These are phyloP conservation scores for Leccinum barrowsii DNA, from an alignment of 768 basidiomycete species.

Conservation along the genomic window DNA sequence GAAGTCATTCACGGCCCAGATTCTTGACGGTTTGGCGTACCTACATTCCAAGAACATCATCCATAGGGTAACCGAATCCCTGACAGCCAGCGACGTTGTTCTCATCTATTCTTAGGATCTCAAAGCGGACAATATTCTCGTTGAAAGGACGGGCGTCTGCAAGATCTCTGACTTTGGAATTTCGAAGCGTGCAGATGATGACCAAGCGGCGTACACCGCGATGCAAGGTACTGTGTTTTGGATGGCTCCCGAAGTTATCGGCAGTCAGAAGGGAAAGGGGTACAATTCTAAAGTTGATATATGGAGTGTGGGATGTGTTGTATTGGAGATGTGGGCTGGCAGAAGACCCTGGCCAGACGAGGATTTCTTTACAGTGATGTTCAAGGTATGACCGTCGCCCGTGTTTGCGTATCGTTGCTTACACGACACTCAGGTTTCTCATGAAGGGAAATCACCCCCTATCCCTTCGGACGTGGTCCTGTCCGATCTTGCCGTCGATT, in stretches of 20 bases:
- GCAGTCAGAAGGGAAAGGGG: constrained; percentile 74
- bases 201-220: constrained; percentile 79
- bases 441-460: constrained; percentile 81
- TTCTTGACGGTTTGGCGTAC: constrained; percentile 87
- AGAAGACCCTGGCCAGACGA: constrained; percentile 90
- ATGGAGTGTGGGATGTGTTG: constrained; percentile 98
- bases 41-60: constrained; percentile 89
- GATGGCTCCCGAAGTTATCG: constrained; percentile 97
- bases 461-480: constrained; percentile 81
- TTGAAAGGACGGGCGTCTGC: constrained; percentile 87
- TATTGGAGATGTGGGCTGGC: constrained; percentile 99
- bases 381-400: constrained; percentile 57
- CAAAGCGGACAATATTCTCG: constrained; percentile 97
- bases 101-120: constrained; percentile 59
- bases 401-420: not conserved
- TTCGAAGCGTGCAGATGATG: constrained; percentile 91
- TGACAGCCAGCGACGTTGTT: not conserved
- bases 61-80: constrained; percentile 65
- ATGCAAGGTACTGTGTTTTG: constrained; percentile 99
- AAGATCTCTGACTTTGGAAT: constrained; percentile 99
- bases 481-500: constrained; percentile 75
- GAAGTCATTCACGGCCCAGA: constrained; percentile 89
- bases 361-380: constrained; percentile 89
- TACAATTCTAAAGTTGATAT: constrained; percentile 98
- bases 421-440: constrained; percentile 60